Evolutionary conservation across 1,139 yeast species (phyloP), one percentile per base, ranked within the genome.

Genomic region (Blastobotrys niveus): DNA sequence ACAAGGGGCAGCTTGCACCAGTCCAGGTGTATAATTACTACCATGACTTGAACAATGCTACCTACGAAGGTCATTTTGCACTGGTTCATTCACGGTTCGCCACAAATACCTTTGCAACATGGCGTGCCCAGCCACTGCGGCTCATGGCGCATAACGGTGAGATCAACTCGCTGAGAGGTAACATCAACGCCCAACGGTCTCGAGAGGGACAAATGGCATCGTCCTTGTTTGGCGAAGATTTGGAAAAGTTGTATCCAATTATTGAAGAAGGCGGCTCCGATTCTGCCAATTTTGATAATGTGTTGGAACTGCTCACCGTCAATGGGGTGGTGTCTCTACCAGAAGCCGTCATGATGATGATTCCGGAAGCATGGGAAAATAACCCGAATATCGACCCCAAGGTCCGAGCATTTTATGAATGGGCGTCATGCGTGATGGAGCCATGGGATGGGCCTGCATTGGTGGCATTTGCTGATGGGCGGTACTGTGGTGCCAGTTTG

Each of bases 361-460:
- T 91, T 53, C 98, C 98, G 34, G 98, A 91, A 68, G 97, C 97
- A 2, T 89, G 96, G 94, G 96, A 89, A 66, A 84, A 85, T 63
- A 91, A 88, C 66, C 69, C 71, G 48, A 66, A 75, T 53, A 88
- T 89, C 81, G 96, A 89, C 64, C 87, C 95, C 45, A 82, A 83
- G 63, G 85, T 88, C 71, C 80, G 77, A 60, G 96, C 97, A 0
- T 91, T 93, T 67, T 91, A 89, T 68, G 97, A 91, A 67, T 91
- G 98, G 98, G 97, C 97, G 40, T 96, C 98, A 15, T 88, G 96
- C 70, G 71, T 89, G 56, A 91, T 91, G 96, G 98, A 91, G 71
- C 97, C 98, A 18, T 91, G 98, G 98, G 98, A 91, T 70, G 98
- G 98, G 55, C 98, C 98, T 30, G 97, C 97, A 34, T 73, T 91